Evolutionary conservation across 2,329 filamentous ascomycete species (phyloP).

Genomic region (Neoarthrinium moseri): DNA sequence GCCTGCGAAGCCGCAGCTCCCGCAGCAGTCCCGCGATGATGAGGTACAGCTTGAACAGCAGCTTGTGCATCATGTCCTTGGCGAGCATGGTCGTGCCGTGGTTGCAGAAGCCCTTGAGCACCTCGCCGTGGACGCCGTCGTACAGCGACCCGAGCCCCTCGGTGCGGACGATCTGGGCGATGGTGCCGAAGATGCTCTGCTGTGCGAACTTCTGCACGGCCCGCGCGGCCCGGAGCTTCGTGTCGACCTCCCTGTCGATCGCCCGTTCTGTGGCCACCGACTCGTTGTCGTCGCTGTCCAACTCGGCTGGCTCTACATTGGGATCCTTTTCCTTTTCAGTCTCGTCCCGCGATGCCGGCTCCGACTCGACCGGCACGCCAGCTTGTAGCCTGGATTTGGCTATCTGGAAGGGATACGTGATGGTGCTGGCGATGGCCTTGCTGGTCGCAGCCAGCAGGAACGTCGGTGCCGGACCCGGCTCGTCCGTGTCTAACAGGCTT

Average conservation of each 20-base stretch:
- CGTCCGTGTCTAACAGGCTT: constrained; percentile 49
- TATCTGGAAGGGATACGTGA: constrained; percentile 84
- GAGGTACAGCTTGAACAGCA: constrained; percentile 73
- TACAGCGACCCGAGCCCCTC: constrained; percentile 74
- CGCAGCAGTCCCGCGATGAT: constrained; percentile 48
- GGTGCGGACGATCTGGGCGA: constrained; percentile 54
- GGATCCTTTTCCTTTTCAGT: constrained; percentile 22
- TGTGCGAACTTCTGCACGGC: constrained; percentile 25
- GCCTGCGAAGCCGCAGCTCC: constrained; percentile 11
- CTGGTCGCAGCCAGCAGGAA: constrained; percentile 68
- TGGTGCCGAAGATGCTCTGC: constrained; percentile 61
- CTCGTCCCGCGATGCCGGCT: constrained; percentile 20
- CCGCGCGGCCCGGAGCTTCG: constrained; percentile 23
- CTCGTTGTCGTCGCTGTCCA: not conserved
- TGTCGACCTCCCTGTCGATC: constrained; percentile 27
- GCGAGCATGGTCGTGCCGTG: constrained; percentile 86
- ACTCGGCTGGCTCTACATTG: not conserved
- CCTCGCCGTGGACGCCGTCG: constrained; percentile 71
- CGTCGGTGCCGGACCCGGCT: constrained; percentile 26
- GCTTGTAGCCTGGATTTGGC: constrained; percentile 76
- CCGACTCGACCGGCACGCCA: constrained; percentile 42
- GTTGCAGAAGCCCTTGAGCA: constrained; percentile 80
- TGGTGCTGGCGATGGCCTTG: constrained; percentile 72
- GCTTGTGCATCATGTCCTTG: constrained; percentile 73
- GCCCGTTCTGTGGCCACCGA: constrained; percentile 12